phyloP scores from a whole-genome alignment of 2,329 filamentous ascomycete genomes.

The Ilyonectria sp. region DNA sequence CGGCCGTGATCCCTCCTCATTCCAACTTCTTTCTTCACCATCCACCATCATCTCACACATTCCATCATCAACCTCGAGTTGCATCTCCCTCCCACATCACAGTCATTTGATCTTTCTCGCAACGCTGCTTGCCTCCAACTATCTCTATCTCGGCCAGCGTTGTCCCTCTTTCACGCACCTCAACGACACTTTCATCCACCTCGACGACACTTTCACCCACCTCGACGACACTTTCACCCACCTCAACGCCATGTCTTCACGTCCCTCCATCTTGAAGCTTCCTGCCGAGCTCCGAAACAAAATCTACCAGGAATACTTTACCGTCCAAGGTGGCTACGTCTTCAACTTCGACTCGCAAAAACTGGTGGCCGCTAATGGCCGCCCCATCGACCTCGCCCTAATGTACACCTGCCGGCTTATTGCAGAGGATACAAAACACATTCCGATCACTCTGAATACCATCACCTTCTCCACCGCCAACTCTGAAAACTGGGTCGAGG shows the following conservation, averaged over 20 bases:
- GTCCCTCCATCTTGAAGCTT: constrained; percentile 9
- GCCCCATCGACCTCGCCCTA: constrained; percentile 34
- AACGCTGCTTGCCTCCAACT: no score
- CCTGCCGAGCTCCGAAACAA: constrained; percentile 30
- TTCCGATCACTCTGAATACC: constrained; percentile 23
- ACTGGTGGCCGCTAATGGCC: constrained; percentile 20
- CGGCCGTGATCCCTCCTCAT: neutral
- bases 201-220: neutral
- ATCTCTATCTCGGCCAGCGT: no score
- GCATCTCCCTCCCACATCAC: no score
- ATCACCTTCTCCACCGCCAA: constrained; percentile 33
- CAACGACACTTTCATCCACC: no score
- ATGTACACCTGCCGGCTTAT: constrained; percentile 34
- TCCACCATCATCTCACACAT: neutral
- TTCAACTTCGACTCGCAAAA: constrained; percentile 20
- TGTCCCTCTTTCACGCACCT: no score
- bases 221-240: no score
- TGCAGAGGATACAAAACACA: constrained; percentile 7
- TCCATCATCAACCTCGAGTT: neutral
- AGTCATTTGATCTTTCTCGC: no score
- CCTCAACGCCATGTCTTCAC: constrained; percentile 15
- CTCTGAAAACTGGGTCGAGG: constrained; percentile 1
- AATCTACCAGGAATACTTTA: constrained; percentile 36
- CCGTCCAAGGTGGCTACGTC: constrained; percentile 28
- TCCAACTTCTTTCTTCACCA: neutral